Evolutionary conservation across 2,329 filamentous ascomycete genomes (phyloP).

Genomic region (Pseudocercospora eumusae): DNA sequence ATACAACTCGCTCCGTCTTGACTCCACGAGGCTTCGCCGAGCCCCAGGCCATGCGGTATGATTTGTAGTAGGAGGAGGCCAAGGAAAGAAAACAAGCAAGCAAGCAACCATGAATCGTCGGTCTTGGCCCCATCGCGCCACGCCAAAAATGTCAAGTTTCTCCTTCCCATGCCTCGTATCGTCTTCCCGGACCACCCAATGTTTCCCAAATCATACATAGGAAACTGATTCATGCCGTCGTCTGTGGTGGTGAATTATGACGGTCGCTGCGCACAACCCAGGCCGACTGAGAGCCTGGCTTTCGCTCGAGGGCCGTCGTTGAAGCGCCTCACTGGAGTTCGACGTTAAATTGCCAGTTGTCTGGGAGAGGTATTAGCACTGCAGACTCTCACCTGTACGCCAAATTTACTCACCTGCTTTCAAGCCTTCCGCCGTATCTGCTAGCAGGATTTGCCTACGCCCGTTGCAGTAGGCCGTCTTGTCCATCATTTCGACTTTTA

Average conservation of each 20-base stretch:
- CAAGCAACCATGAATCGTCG: neutral
- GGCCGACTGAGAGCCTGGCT: neutral
- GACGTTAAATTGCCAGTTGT: conserved; percentile 42
- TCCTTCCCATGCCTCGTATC: neutral
- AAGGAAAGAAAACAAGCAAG: neutral
- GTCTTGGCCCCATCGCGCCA: neutral
- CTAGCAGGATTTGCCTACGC: conserved; percentile 81
- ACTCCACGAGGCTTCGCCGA: neutral
- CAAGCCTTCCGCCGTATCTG: conserved; percentile 89
- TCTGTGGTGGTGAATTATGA: neutral
- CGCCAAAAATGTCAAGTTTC: neutral
- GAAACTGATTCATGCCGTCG: neutral
- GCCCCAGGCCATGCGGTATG: conserved; percentile 3
- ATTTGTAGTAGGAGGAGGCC: neutral
- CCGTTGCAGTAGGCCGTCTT: conserved; percentile 98
- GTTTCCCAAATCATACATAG: neutral
- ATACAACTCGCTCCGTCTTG: neutral
- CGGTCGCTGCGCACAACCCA: neutral
- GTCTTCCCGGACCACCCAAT: conserved; percentile 8
- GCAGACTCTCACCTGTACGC: neutral
- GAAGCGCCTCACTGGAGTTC: conserved; percentile 16
- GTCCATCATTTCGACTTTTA: conserved; percentile 98
- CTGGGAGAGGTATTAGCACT: conserved; percentile 27
- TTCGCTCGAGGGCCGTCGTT: conserved; percentile 22
- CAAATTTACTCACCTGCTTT: conserved; percentile 70